Evolutionary conservation across 306 rosid genomes (phyloP).

Genomic region (Senna tora): DNA sequence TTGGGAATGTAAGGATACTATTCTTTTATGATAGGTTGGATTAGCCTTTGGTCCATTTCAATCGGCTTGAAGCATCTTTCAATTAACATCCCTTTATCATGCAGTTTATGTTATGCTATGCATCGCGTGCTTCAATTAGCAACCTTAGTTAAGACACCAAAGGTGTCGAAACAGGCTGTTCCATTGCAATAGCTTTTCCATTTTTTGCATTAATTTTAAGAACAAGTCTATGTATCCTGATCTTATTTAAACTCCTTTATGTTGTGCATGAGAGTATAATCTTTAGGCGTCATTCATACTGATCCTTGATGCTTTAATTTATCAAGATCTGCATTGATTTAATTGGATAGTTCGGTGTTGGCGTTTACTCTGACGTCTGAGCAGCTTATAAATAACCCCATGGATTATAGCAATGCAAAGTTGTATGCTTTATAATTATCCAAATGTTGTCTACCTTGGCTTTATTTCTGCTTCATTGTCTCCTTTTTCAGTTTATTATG

Average conservation of each 20-base stretch:
- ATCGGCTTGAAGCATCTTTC: not conserved
- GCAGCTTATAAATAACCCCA: slow-evolving; percentile 16
- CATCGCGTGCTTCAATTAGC: not conserved
- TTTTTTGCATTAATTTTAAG: not conserved
- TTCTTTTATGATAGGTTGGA: not conserved
- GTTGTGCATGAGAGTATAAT: not conserved
- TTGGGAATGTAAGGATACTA: not conserved
- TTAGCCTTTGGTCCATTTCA: not conserved
- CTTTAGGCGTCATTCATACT: not conserved
- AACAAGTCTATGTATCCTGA: not conserved
- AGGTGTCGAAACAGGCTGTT: not conserved
- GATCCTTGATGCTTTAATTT: slow-evolving; percentile 31
- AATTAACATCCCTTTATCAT: not conserved
- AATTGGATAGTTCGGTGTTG: slow-evolving; percentile 7
- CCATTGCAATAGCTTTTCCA: not conserved
- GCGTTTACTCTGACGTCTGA: slow-evolving; percentile 13
- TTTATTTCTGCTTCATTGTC: slow-evolving; percentile 9
- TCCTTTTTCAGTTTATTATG: not conserved
- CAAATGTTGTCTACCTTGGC: slow-evolving; percentile 5
- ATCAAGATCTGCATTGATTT: not conserved
- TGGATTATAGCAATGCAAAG: not conserved
- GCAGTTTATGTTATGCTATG: not conserved
- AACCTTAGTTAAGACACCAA: not conserved
- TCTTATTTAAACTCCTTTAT: not conserved
- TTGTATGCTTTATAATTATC: slow-evolving; percentile 10